Base-by-base conservation (phyloP, 176 grass and related monocot species). In the Phragmites australis region DNA sequence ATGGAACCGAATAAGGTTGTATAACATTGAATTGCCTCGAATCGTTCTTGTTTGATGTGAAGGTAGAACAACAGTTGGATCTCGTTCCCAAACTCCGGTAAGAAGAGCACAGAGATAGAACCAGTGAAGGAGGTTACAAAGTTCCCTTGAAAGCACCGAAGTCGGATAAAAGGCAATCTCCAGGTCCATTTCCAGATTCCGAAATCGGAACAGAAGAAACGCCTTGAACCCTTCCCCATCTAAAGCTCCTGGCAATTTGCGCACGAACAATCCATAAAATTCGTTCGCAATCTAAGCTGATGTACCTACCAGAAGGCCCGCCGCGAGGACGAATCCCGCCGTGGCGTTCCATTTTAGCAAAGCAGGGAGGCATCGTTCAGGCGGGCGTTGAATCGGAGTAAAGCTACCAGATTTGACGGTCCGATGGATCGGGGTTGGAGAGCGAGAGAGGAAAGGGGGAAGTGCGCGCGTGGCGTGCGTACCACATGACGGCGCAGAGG, bases 401-500 rank as follows among this genome's bases (percentile, higher is more conserved):
- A 48, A 67, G 6, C 17, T 10, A 22, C 29, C 79, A 26, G 65
- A 66, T 13, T 56, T 18, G 66, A 23, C 5, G 31, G 23, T 60
- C 3, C 15, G 66, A n/a, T 6, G 23, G 74, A 12, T 65, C 39
- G 29, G 12, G 50, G 68, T 19, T 7, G 8, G 23, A 9, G 4
- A 6, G 39, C 23, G 31, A 15, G 45, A 40, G 19, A 18, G 8
- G 49, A 32, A 19, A 25, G 13, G 9, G 29, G 46, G 29, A n/a
- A 30, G 40, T 16, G 13, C 22, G 26, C 26, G 64, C 21, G 66
- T 34, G 66, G 64, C 21, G 66, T 34, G 66, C 68, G 56, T 87
- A 97, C 95, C 95, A 97, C 95, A 97, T 97, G 73, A 92, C 61
- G 70, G 92, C 92, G 88, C 95, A 97, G 39, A 97, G 82, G 49